Evolutionary conservation across 2,329 filamentous ascomycete genomes (phyloP).

Genomic region (Talaromyces islandicus): DNA sequence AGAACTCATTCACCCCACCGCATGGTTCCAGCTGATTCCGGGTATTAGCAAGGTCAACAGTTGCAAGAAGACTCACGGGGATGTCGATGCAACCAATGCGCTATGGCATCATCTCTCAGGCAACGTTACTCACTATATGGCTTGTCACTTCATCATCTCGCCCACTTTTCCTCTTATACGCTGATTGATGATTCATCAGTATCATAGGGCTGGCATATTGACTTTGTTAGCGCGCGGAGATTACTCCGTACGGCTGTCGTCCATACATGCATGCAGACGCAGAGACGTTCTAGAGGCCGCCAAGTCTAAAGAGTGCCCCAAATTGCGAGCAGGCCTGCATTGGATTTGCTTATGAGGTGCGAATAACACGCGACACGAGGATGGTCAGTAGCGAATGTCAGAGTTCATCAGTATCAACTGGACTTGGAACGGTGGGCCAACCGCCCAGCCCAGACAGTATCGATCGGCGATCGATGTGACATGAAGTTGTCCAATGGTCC

Average conservation of each 20-base stretch:
- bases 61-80: neutral
- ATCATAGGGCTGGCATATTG: neutral
- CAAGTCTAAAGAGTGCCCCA: neutral
- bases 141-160: neutral
- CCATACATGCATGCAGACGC: neutral
- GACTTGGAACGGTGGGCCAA: neutral
- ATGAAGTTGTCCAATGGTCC: neutral
- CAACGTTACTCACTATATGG: neutral
- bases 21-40: neutral
- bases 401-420: neutral
- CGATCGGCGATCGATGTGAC: neutral
- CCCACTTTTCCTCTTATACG: neutral
- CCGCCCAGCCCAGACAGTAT: neutral
- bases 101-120: neutral
- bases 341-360: neutral
- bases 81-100: neutral
- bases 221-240: neutral
- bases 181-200: neutral
- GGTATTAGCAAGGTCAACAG: too few relatives aligned
- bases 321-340: neutral
- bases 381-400: neutral
- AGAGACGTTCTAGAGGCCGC: neutral
- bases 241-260: neutral
- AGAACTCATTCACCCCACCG: neutral
- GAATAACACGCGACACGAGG: neutral